Evolutionary conservation across 2,329 filamentous ascomycete species (phyloP), one percentile per base, ranked within the genome.

Genomic region (Aspergillus sp.): DNA sequence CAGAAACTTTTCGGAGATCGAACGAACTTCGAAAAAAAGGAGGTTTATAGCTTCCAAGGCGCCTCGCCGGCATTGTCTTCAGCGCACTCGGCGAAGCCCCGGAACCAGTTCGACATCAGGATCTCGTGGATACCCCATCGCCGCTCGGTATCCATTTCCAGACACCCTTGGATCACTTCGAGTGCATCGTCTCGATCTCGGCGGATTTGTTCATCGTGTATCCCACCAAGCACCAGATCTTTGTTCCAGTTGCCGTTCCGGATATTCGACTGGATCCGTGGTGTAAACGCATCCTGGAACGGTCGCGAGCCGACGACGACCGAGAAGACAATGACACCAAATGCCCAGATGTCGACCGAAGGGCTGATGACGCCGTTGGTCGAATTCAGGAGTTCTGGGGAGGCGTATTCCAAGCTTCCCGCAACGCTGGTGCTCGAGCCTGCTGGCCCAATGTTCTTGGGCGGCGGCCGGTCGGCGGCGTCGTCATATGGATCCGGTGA

Each of bases 341-440:
- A 78, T 2, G 78, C 76, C 78, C 78, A 82, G 2, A 81, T 66
- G 47, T 82, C 78, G 14, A 76, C 74, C 2, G 71, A 69, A 1
- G 75, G 58, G 26, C 62, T 57, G 15, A 71, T 55, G 8, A 66
- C 37, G 14, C 59, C 60, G 24, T 45, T 49, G 4, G 48, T 50
- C 4, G 62, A 60, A 12, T 55, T 49, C 10, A 69, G 53, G 11
- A 69, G 48, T 40, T 69, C 66, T 1, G 66, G 66, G 4, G 66
- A 64, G 2, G 66, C 66, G 58, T 71, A 70, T 41, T 69, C 72
- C 13, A 79, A 60, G 34, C 74, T 79, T 22, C 75, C 77, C 26
- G 73, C 73, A 29, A 78, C 61, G 14, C 67, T 73, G 10, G 70
- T 74, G 44, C 68, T 74, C 12, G 67, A 71, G 10, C 68, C 71